Percentiles rank a stretch among this genome's conserved stretches.
Conservation (phyloP, 176 grass and related monocot genomes). For the Poa pratensis region DNA sequence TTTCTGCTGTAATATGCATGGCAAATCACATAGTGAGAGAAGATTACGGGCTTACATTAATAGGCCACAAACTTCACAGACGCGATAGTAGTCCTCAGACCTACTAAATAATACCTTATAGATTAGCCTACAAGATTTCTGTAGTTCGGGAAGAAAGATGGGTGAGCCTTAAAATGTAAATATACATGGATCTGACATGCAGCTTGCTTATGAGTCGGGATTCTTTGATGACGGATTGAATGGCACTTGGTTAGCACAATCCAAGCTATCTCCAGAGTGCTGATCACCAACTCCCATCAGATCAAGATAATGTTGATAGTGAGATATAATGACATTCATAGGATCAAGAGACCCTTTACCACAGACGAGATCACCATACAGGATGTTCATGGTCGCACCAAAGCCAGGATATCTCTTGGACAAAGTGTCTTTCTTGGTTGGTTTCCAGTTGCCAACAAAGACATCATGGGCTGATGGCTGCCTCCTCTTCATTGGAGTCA, state of each 20-base stretch:
- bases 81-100: neutral
- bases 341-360: conserved; percentile 60
- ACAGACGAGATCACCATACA: conserved; percentile 74
- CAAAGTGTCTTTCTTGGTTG: conserved; percentile 79
- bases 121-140: conserved; percentile 12
- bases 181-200: conserved; percentile 7
- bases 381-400: conserved; percentile 82
- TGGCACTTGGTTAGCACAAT: conserved; percentile 68
- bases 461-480: conserved; percentile 88
- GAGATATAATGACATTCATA: conserved; percentile 76
- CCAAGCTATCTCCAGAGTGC: conserved; percentile 71
- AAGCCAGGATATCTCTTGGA: conserved; percentile 84
- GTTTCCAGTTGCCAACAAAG: conserved; percentile 94
- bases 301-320: conserved; percentile 81
- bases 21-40: neutral
- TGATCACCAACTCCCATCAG: conserved; percentile 76
- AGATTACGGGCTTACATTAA: conserved; percentile 7
- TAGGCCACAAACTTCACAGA: neutral
- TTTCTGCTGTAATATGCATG: too few relatives aligned
- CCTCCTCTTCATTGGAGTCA: conserved; percentile 90
- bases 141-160: conserved; percentile 4
- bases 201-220: conserved; percentile 34
- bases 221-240: conserved; percentile 68
- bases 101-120: conserved; percentile 15
- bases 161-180: conserved; percentile 20